Conservation (phyloP, 2,329 filamentous ascomycete species). For the Thielaviopsis musarum region DNA sequence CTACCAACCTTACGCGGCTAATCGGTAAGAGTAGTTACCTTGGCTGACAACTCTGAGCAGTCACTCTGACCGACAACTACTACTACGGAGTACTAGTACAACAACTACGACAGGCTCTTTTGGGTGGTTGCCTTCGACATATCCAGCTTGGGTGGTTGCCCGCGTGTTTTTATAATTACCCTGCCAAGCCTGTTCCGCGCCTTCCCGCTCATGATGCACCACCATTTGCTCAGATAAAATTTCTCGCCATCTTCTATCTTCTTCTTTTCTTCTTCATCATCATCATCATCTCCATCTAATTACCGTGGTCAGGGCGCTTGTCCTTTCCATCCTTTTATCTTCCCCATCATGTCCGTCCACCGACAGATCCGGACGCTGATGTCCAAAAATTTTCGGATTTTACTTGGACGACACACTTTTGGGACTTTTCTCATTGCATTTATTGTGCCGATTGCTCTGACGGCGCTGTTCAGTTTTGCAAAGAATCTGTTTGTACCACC, state of each 20-base stretch:
- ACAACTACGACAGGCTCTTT: no score
- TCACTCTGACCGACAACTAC: no score
- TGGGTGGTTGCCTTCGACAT: no score
- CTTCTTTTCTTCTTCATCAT: neutral
- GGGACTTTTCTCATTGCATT: conserved; percentile 40
- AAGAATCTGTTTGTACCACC: conserved; percentile 72
- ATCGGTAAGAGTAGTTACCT: neutral
- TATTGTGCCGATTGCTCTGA: conserved; percentile 39
- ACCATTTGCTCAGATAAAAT: neutral
- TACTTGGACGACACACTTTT: conserved; percentile 34
- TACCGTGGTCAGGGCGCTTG: neutral
- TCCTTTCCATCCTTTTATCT: neutral
- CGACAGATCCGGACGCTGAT: conserved; percentile 44
- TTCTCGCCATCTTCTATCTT: neutral
- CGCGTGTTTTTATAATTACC: neutral
- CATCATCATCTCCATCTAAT: neutral
- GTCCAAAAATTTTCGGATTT: conserved; percentile 44
- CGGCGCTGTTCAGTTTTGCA: conserved; percentile 49
- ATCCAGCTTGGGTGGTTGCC: neutral
- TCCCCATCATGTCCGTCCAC: conserved; percentile 30
- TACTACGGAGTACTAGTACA: no score
- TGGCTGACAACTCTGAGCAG: neutral
- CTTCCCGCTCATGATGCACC: neutral
- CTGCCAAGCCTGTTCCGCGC: neutral
- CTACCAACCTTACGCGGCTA: neutral